Conservation (phyloP, 306 rosid species). For the Dryas octopetala region DNA sequence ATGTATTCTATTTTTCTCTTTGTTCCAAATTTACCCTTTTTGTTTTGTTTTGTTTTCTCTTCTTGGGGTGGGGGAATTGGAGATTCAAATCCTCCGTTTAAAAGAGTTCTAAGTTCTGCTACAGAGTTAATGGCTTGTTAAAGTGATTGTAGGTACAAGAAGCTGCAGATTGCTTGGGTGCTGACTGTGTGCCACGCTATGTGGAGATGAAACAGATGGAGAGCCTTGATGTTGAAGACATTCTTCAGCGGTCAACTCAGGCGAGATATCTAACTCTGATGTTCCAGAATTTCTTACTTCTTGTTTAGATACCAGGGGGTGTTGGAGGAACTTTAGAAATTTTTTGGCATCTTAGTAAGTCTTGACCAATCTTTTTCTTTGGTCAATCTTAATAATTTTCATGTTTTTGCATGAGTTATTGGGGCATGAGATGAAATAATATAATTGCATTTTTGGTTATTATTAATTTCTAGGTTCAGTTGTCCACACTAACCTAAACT, state of each 20-base stretch:
- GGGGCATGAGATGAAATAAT: too few species aligned
- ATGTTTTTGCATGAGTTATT: neutral
- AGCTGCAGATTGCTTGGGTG: constrained; percentile 96
- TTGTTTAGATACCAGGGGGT: neutral
- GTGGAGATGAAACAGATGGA: constrained; percentile 72
- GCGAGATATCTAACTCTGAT: constrained; percentile 41
- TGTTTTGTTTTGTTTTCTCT: neutral
- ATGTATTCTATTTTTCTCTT: constrained; percentile 14
- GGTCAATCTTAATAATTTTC: neutral
- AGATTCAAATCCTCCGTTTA: neutral
- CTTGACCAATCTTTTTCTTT: neutral
- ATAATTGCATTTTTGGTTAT: too few species aligned
- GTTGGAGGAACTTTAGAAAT: neutral
- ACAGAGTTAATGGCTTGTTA: neutral
- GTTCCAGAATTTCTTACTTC: neutral
- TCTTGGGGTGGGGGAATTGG: neutral
- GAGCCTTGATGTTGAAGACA: constrained; percentile 53
- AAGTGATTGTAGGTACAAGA: constrained; percentile 69
- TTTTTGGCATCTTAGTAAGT: neutral
- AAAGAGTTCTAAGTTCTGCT: constrained; percentile 21
- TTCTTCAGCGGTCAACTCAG: constrained; percentile 49
- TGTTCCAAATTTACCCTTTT: constrained; percentile 12
- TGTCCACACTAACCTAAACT: neutral
- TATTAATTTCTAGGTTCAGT: neutral
- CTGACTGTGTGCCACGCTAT: constrained; percentile 80